Percentiles rank a stretch among this genome's conserved stretches.
These are phyloP conservation scores for Osmozyma mogii DNA, from an alignment of 805 yeast genomes.

Conservation along the genomic window DNA sequence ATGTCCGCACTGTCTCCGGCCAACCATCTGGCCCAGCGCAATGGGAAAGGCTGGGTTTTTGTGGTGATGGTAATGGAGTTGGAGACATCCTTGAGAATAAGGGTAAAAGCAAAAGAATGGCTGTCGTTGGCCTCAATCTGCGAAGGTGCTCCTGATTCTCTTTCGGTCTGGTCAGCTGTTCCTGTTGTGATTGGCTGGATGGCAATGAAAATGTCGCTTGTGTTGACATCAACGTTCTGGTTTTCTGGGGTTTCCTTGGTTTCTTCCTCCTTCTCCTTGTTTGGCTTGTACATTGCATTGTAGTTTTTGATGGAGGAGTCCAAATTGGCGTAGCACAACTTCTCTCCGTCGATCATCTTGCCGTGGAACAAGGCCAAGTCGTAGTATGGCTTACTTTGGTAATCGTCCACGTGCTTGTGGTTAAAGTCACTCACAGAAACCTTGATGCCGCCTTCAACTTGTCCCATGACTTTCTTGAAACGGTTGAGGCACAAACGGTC, in stretches of 20 bases:
- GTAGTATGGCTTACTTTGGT: slow-evolving; percentile 23
- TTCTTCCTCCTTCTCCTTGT: slow-evolving; percentile 17
- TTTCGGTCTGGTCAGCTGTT: slow-evolving; percentile 4
- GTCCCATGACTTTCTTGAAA: slow-evolving; percentile 58
- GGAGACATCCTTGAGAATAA: slow-evolving; percentile 69
- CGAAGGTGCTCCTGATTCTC: slow-evolving; percentile 4
- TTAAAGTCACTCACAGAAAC: slow-evolving; percentile 48
- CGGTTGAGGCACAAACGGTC: slow-evolving; percentile 41
- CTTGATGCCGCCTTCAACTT: slow-evolving; percentile 71
- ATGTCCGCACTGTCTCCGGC: slow-evolving; percentile 33
- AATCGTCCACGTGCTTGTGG: slow-evolving; percentile 18
- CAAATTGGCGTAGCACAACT: slow-evolving; percentile 79
- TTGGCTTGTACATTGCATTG: slow-evolving; percentile 15
- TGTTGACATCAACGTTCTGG: slow-evolving; percentile 17
- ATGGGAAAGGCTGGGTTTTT: slow-evolving; percentile 85
- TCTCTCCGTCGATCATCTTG: slow-evolving; percentile 74
- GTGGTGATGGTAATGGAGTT: slow-evolving; percentile 68
- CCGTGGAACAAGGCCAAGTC: slow-evolving; percentile 71
- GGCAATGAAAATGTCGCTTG: slow-evolving; percentile 62
- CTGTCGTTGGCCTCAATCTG: slow-evolving; percentile 37
- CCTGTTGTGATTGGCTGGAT: slow-evolving; percentile 49
- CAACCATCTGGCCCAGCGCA: slow-evolving; percentile 93
- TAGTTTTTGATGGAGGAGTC: slow-evolving; percentile 58
- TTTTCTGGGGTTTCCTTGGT: slow-evolving; percentile 6
- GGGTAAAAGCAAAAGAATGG: slow-evolving; percentile 64